Conservation (phyloP, 2,329 filamentous ascomycete genomes). For the Aspergillus tamarii region DNA sequence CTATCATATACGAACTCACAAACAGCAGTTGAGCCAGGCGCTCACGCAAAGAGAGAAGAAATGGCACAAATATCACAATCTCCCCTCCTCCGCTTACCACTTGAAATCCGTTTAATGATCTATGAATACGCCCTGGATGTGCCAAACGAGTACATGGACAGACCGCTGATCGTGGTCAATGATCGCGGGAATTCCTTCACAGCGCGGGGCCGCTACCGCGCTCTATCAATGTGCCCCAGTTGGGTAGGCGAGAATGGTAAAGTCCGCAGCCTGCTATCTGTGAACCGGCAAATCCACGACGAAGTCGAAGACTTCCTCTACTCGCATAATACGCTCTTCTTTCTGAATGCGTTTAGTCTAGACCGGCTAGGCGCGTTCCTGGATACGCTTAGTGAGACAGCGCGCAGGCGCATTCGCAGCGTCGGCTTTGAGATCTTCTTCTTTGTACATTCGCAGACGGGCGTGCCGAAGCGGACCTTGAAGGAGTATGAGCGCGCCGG, state of each 20-base stretch:
- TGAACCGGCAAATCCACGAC: constrained; percentile 40
- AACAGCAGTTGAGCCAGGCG: background rate
- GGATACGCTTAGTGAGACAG: constrained; percentile 36
- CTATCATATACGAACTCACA: background rate
- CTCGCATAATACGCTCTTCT: constrained; percentile 39
- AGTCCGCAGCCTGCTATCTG: constrained; percentile 32
- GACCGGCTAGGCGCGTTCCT: constrained; percentile 35
- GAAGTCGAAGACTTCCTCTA: constrained; percentile 41
- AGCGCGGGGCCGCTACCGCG: constrained; percentile 33
- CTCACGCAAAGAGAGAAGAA: background rate
- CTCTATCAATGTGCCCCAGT: constrained; percentile 38
- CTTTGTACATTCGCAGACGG: constrained; percentile 39
- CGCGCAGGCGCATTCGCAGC: constrained; percentile 34
- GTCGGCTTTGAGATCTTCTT: constrained; percentile 42
- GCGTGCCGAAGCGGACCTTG: constrained; percentile 37
- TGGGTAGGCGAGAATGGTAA: constrained; percentile 38
- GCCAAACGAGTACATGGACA: constrained; percentile 37
- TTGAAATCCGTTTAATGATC: constrained; percentile 39
- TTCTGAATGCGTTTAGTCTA: constrained; percentile 38
- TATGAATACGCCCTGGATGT: constrained; percentile 36
- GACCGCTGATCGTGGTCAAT: constrained; percentile 37
- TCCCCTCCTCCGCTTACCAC: constrained; percentile 30
- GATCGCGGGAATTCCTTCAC: constrained; percentile 39
- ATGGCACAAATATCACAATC: constrained; percentile 8
- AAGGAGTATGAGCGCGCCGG: constrained; percentile 35